Base-by-base conservation (phyloP, 495 filamentous ascomycete genomes). In the Penicillium samsonianum region DNA sequence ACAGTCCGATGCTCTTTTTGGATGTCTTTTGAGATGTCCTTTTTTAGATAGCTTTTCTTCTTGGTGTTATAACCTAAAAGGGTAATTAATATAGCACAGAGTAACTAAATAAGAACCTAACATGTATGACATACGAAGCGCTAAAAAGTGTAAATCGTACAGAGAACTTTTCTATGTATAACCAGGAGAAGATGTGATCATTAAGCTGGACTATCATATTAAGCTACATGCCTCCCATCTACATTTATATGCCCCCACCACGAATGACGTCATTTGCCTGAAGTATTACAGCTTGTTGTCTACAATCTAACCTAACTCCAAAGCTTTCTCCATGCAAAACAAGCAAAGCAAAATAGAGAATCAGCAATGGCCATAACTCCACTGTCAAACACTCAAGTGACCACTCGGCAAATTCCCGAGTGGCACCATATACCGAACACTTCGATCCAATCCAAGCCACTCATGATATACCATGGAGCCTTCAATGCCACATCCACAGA, bases 381-480 rank as follows among this genome's bases (percentile, higher is more conserved):
- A 22, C 70, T 80, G 16, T 68, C 77, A 19, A 67, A 78, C 4
- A 75, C 88, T 59, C 65, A 68, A 48, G 71, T 88, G 23, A 82
- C 80, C 17, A 70, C 67, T n/a, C 76, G 85, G 55, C 78, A 78
- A 25, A 90, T 90, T 44, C 79, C 84, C 9, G 69, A 77, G 46
- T 80, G 84, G 69, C 60, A 69, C 38, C 72, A 76, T n/a, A 74
- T 83, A 47, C 85, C 86, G 23, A 90, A 90, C 56, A 87, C 84
- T 5, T 84, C 82, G 38, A 79, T 89, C 56, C 83, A 84, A 53
- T 69, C 78, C 50, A 82, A 83, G 57, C 84, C 86, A 1, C 76
- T 90, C 31, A 71, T 87, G 37, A 83, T 88, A 61, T 84, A 84
- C 67, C 80, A 84, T 59, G 68, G 67, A 35, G 80, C 75, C 38